Percentiles rank a stretch among this genome's conserved stretches.
These are phyloP conservation scores for Alisma plantagoaquatica DNA, from an alignment of 106 monocot genomes.

Conservation along the genomic window DNA sequence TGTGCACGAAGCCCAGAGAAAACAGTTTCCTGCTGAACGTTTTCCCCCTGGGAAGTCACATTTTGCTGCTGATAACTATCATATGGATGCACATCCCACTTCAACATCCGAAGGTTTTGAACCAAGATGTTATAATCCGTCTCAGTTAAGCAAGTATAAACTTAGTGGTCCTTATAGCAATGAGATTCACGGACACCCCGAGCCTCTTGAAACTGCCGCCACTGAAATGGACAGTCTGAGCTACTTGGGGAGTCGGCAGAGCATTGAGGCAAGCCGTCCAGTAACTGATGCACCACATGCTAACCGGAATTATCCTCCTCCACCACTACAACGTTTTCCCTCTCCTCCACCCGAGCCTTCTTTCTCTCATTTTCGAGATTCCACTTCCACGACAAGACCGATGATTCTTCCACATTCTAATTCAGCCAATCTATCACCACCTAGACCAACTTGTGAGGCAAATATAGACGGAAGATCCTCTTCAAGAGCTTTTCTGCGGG, in stretches of 20 bases:
- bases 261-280: too few species aligned
- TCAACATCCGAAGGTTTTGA: too few species aligned
- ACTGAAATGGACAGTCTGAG: constrained; percentile 3
- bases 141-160: background rate
- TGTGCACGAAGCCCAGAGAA: too few species aligned
- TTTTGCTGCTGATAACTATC: too few species aligned
- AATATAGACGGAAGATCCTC: background rate
- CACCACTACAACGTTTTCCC: constrained; percentile 20
- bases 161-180: background rate
- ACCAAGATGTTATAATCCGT: background rate
- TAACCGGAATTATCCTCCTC: constrained; percentile 9
- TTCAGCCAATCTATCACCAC: background rate
- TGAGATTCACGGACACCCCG: background rate
- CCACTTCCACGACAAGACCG: too few species aligned
- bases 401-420: too few species aligned
- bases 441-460: background rate
- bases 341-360: constrained; percentile 18
- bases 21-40: too few species aligned
- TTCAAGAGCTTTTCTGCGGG: too few species aligned
- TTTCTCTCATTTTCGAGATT: constrained; percentile 7
- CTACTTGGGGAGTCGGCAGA: too few species aligned
- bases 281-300: too few species aligned
- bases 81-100: too few species aligned
- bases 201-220: background rate
- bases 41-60: too few species aligned